Evolutionary conservation across 176 grass and related monocot species (phyloP).

Genomic region (Ananas comosus): DNA sequence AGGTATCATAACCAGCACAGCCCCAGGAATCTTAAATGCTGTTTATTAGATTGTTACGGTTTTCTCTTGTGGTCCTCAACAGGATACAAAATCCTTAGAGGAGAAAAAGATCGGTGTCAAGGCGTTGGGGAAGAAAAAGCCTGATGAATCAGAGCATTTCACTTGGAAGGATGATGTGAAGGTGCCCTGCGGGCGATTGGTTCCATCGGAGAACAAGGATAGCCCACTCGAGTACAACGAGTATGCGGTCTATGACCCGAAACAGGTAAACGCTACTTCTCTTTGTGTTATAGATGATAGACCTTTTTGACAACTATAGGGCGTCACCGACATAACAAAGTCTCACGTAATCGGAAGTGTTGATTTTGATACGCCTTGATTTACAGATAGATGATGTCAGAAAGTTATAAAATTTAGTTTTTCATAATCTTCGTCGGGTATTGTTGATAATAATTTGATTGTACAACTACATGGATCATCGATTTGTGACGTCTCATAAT

Average conservation of each 20-base stretch:
- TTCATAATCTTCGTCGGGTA: no score
- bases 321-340: no score
- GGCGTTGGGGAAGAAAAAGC: slow-evolving; percentile 48
- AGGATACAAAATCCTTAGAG: slow-evolving; percentile 40
- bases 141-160: slow-evolving; percentile 56
- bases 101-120: slow-evolving; percentile 51
- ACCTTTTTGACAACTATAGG: no score
- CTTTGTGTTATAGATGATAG: no score
- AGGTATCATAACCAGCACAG: not conserved
- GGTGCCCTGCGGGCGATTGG: slow-evolving; percentile 65
- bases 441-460: no score
- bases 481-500: not conserved
- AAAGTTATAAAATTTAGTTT: no score
- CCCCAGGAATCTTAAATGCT: not conserved
- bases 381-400: no score
- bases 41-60: not conserved
- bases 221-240: slow-evolving; percentile 74
- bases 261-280: slow-evolving; percentile 29
- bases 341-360: no score
- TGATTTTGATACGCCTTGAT: no score
- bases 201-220: slow-evolving; percentile 44
- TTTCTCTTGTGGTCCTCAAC: not conserved
- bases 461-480: no score
- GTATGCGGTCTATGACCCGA: slow-evolving; percentile 68
- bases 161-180: slow-evolving; percentile 62